These are phyloP conservation scores for Hemerocallis citrina DNA, from an alignment of 106 monocot genomes.

Conservation along the genomic window DNA sequence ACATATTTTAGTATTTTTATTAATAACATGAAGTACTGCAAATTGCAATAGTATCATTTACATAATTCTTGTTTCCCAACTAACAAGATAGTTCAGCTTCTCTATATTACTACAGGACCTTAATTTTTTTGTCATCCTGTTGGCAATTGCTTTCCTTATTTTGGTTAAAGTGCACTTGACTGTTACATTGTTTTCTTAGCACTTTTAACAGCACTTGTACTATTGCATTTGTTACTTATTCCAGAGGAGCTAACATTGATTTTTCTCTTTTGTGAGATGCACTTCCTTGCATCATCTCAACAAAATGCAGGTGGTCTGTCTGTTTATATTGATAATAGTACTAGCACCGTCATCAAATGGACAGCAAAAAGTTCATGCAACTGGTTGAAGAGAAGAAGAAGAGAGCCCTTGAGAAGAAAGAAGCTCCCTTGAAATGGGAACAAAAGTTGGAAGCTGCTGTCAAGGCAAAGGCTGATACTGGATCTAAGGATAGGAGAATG, in stretches of 20 bases:
- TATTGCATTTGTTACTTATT: too few relatives aligned
- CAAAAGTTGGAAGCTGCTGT: conserved; percentile 82
- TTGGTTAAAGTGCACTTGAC: too few relatives aligned
- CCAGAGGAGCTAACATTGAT: conserved; percentile 56
- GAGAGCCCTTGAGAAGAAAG: conserved; percentile 71
- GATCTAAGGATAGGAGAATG: conserved; percentile 42
- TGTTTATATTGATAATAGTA: conserved; percentile 15
- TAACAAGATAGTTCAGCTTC: too few relatives aligned
- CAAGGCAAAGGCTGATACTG: conserved; percentile 78
- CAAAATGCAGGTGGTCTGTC: conserved; percentile 54
- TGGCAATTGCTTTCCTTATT: too few relatives aligned
- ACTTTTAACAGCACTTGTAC: too few relatives aligned
- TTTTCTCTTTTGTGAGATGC: conserved; percentile 98
- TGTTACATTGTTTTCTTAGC: too few relatives aligned
- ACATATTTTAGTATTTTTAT: too few relatives aligned
- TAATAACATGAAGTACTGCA: too few relatives aligned
- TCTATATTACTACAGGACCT: too few relatives aligned
- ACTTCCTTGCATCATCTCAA: conserved; percentile 95
- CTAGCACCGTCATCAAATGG: conserved; percentile 54
- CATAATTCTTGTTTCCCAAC: too few relatives aligned
- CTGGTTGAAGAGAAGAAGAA: conserved; percentile 87
- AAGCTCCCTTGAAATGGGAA: conserved; percentile 89
- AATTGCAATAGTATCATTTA: too few relatives aligned
- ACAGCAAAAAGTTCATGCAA: conserved; percentile 69
- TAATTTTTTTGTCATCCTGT: too few relatives aligned